Base-by-base conservation (phyloP, 495 filamentous ascomycete species). In the Annulohypoxylon moriforme region DNA sequence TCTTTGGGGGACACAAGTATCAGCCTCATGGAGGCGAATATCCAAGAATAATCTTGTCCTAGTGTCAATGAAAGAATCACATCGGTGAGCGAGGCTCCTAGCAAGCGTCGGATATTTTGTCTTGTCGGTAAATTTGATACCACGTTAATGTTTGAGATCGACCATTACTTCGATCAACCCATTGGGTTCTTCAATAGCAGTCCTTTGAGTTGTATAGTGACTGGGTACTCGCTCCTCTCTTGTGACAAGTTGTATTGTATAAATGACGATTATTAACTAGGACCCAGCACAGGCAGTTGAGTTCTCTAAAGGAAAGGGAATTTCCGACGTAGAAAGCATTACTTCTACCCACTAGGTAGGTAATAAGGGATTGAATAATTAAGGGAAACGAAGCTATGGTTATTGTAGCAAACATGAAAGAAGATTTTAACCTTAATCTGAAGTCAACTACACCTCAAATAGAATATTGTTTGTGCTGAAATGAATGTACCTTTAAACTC, bases 21-120 rank as follows among this genome's bases (percentile, higher is more conserved):
- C 52, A 66, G 68, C 55, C 44, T 66, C 47, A 38, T 27, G 18
- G 49, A 55, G 29, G 42, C 29, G 46, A 55, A 20, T 49, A 56
- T 42, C 63, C 52, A 67, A 59, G 63, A 71, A 71, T 71, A 71
- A 50, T 14, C 50, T 6, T 52, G 20, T 10, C 29, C 40, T 14
- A 27, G 36, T 4, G 68, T 49, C 11, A 38, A 49, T 25, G 4
- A 34, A 14, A 57, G 56, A 33, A 27, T 60, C 13, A 22, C 29
- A n/a, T 53, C 14, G 3, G 22, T 18, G 3, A 13, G 2, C 36
- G 25, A 18, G 47, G 31, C 24, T 25, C 25, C 16, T 31, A 10
- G 11, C 29, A 63, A 42, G 22, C 57, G 52, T 50, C 49, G 55
- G 44, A 24, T 49, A 42, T 29, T 42, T 33, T 53, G 47, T 25